Conservation (phyloP, 352 stramenopile species). For the Globisporangium polare region DNA sequence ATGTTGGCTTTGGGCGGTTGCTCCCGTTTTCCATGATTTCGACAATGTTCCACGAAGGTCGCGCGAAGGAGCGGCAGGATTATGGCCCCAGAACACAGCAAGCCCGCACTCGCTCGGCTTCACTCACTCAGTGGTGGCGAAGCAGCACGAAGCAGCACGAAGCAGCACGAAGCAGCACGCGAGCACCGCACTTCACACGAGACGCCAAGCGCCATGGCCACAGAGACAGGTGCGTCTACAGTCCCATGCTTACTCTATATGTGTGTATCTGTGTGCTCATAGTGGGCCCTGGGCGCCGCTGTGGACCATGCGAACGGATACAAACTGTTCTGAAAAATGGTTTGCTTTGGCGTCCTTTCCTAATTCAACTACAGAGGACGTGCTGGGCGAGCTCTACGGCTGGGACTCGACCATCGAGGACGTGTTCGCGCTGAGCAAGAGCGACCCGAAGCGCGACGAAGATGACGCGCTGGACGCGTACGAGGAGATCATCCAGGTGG, state of each 20-base stretch:
- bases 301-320: too few relatives aligned
- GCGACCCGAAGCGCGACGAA: constrained; percentile 59
- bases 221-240: constrained; percentile 13
- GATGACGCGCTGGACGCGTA: constrained; percentile 71
- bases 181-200: not conserved
- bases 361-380: constrained; percentile 25
- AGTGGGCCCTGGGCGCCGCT: not conserved
- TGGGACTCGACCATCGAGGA: constrained; percentile 70
- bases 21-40: too few relatives aligned
- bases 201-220: constrained; percentile 9
- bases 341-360: not conserved
- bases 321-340: not conserved
- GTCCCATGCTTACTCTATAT: not conserved
- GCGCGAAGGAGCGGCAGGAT: not conserved
- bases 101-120: not conserved
- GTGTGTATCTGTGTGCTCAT: not conserved
- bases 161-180: not conserved
- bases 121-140: not conserved
- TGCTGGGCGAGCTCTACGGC: constrained; percentile 57
- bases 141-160: not conserved
- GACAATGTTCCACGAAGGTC: not conserved
- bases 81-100: not conserved
- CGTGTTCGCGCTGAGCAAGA: constrained; percentile 33
- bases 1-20: too few relatives aligned
- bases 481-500: constrained; percentile 66